Base-by-base conservation (phyloP, 257 asterid genomes). In the Jacaranda mimosifolia region DNA sequence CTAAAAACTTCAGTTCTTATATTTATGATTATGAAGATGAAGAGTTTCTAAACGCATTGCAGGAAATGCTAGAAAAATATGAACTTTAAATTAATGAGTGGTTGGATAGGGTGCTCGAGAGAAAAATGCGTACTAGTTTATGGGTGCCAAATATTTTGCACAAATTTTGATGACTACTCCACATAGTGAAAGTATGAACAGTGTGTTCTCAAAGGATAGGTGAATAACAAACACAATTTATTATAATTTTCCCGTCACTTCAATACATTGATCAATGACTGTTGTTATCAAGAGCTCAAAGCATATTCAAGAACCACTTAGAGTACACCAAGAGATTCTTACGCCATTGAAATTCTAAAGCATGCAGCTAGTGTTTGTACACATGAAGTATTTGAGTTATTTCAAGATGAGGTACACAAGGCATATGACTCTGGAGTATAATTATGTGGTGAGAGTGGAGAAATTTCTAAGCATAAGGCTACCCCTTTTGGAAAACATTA, bases 281-380 rank as follows among this genome's bases (percentile, higher is more conserved):
- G 13, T 9, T 43, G 32, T 0, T 77, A 59, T 35, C 19, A 58
- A 11, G 77, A 70, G 49, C 14, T 52, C 9, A 70, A 39, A 63
- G 64, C 46, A 26, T 43, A 70, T 32, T 58, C 36, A 4, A n/a
- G 26, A 13, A 59, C 32, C 5, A 46, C 40, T 26, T 56, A 49
- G 4, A 63, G 72, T 17, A 45, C 35, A 21, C 66, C 53, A 8
- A 21, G 26, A 1, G 9, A 35, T 51, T 45, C 73, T 40, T 68
- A 73, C 17, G 56, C 62, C 0, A 7, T 26, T 26, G 32, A 26
- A 26, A 26, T 72, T 17, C n/a, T 76, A 3, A 67, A 49, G n/a
- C 82, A 81, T 75, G 73, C 73, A 13, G 39, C 72, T 1, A 40
- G 17, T 26, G 32, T 26, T 26, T 26, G 2, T 26, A 26, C 32